Conservation (phyloP, 441 rosid genomes). For the Lepidium campestre region DNA sequence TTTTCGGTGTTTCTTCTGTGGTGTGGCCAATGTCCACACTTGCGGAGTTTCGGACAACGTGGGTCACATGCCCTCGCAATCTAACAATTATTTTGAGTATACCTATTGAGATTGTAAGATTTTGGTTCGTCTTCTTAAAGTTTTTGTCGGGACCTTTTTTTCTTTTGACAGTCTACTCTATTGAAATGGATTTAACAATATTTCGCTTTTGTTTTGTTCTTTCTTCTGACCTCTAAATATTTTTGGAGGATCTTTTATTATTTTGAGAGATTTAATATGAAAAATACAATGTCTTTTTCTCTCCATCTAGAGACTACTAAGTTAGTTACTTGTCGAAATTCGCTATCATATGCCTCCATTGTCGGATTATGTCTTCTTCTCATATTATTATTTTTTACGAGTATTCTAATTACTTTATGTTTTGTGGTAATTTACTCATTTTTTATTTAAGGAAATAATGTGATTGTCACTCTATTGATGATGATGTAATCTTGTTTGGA, state of each 20-base stretch:
- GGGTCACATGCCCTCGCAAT: constrained; percentile 32
- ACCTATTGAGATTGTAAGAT: constrained; percentile 3
- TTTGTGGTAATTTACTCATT: neutral
- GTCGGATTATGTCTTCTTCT: constrained; percentile 12
- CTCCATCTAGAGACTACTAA: neutral
- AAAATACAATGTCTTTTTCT: neutral
- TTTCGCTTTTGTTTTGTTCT: neutral
- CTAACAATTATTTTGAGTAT: constrained; percentile 18
- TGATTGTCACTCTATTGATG: neutral
- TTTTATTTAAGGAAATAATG: too few relatives aligned
- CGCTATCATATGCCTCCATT: neutral
- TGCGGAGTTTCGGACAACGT: constrained; percentile 30
- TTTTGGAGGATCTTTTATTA: neutral
- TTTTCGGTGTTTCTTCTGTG: constrained; percentile 12
- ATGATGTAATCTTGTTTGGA: constrained; percentile 8
- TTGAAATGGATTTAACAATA: neutral
- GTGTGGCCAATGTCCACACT: constrained; percentile 26
- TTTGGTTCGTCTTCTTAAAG: constrained; percentile 19
- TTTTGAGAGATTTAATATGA: too few relatives aligned
- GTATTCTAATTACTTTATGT: neutral
- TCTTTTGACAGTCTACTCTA: neutral
- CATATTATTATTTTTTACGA: neutral
- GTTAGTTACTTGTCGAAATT: neutral
- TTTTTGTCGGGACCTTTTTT: constrained; percentile 6
- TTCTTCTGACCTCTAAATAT: neutral